Base-by-base conservation (phyloP, 2,329 filamentous ascomycete genomes). In the Pseudocercospora fuligena region DNA sequence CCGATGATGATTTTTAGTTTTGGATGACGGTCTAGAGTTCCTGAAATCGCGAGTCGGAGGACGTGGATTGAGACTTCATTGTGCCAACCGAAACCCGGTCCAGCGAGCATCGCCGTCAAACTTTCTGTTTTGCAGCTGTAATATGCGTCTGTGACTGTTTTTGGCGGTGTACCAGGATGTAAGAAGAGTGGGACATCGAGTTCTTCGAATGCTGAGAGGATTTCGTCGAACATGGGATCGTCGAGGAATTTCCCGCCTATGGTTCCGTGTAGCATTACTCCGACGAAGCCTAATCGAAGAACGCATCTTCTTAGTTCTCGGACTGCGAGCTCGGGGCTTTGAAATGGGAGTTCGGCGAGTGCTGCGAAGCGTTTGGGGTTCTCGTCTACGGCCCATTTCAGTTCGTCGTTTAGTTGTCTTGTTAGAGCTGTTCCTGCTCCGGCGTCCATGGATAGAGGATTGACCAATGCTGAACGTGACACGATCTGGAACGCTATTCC, bases 1-100 rank as follows among this genome's bases (percentile, higher is more conserved):
- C 60, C 60, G 16, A 62, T 47, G n/a, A 62, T 51, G n/a, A 62
- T 25, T 31, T 62, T 62, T 19, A 62, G 40, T n/a, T 54, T 54
- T 12, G 60, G 49, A 56, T 62, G 60, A 6, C 60, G 43, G 19
- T 62, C 60, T 5, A 62, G 49, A 14, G 60, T 62, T 14, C 47
- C 60, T 4, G 60, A 62, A 12, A 62, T 25, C 8, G 46, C 60
- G 19, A 54, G 60, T 8, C 60, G 47, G 1, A 62, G 60, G 21
- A 62, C 60, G 31, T 54, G 60, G n/a, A 62, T 31, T 9, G 60
- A 49, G n/a, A 62, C 60, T 47, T 62, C 60, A 16, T 19, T 36
- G 49, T 62, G 60, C 60, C 60, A 62, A 8, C 60, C 60, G 9
- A 49, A 62, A 7, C 47, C 60, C 5, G 60, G 60, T 19, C 60